Base-by-base conservation (phyloP, 2,329 filamentous ascomycete genomes). In the Aspergillus pseudoglaucus region DNA sequence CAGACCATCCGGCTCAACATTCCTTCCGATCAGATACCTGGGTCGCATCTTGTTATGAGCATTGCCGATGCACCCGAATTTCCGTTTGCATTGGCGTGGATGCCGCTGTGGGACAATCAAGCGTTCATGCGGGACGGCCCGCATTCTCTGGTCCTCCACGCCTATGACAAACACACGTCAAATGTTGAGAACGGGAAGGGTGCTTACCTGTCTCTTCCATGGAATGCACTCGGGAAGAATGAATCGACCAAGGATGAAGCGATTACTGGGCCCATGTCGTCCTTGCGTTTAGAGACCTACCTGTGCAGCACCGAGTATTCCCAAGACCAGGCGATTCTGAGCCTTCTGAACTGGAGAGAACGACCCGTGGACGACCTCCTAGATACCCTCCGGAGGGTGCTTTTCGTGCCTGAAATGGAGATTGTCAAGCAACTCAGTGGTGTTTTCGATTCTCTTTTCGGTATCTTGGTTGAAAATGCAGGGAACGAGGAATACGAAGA, bases 381-480 rank as follows among this genome's bases (percentile, higher is more conserved):
- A 1, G 77, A 82, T 20, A 74, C 95, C 1, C 72, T 98, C 38
- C 86, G 87, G 63, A 84, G 90, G 56, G 81, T 97, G 43, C 84
- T 90, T 17, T 97, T 97, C 56, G 90, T 98, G 0, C 88, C 93
- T 0, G 93, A 98, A 65, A 95, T 97, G 47, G 94, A 98, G 69
- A 88, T 98, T 30, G 93, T 98, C 53, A 98, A 97, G 72, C 79
- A 97, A 38, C 74, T 97, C 6, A 86, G 81, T 53, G 87, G 95
- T 59, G 90, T 97, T 1, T 85, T 98, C 46, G 88, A 95, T 65
- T 83, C 89, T 0, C 79, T 98, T 1, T 98, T 98, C 63, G 86
- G 88, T 5, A 90, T 96, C 23, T 75, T 97, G 23, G 88, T 94
- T 25, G 90, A 96, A 58, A 85, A 95, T 60, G 83, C 88, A n/a